Conservation (phyloP, 1,284 basidiomycete species). For the Ustilago vetiveriae region DNA sequence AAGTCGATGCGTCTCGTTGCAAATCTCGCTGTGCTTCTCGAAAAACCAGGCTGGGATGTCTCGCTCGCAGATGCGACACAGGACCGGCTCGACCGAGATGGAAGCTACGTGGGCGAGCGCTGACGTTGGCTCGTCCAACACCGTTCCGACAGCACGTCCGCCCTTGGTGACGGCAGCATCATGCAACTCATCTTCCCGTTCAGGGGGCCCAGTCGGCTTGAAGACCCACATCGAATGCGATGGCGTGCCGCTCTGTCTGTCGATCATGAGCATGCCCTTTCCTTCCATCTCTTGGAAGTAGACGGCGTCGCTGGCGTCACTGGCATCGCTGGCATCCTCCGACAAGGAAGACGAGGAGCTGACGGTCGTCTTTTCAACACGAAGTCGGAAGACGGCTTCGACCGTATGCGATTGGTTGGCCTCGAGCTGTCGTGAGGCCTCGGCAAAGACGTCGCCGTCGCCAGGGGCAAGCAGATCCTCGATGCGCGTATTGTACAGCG, state of each 20-base stretch:
- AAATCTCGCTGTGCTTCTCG: conserved; percentile 99
- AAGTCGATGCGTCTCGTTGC: conserved; percentile 92
- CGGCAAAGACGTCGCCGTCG: conserved; percentile 86
- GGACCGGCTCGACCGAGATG: conserved; percentile 75
- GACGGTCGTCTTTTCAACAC: conserved; percentile 69
- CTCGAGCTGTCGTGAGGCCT: conserved; percentile 84
- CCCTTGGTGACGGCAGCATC: conserved; percentile 37
- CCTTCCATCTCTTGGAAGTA: conserved; percentile 91
- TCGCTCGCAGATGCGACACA: conserved; percentile 98
- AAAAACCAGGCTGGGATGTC: conserved; percentile 99
- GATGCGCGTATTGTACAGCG: conserved; percentile 81
- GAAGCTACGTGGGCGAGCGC: conserved; percentile 52
- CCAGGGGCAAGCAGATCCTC: conserved; percentile 82
- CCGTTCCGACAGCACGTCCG: conserved; percentile 22
- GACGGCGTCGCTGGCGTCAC: conserved; percentile 66
- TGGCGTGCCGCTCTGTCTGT: conserved; percentile 82
- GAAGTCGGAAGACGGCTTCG: conserved; percentile 87
- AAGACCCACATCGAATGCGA: conserved; percentile 99
- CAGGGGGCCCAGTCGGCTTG: conserved; percentile 75
- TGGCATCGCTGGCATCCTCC: conserved; percentile 54
- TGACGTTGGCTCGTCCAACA: conserved; percentile 32
- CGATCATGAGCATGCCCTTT: conserved; percentile 98
- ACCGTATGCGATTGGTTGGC: conserved; percentile 94
- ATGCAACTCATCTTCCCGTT: conserved; percentile 54
- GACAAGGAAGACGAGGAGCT: conserved; percentile 72